Evolutionary conservation across 1,139 yeast genomes (phyloP).

Genomic region (Pichia norvegensis): DNA sequence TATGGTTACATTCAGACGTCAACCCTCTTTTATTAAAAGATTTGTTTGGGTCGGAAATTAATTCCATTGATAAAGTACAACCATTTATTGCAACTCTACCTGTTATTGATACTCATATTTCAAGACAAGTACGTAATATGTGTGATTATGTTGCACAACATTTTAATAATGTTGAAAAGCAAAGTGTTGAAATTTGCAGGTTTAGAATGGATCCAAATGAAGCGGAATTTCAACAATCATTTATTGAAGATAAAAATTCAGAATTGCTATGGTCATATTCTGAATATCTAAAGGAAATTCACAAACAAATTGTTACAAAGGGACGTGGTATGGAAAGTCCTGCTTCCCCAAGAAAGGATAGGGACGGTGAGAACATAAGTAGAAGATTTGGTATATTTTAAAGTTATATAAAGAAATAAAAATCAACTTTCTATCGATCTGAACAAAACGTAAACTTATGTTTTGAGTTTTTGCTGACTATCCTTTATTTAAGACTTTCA

Average conservation of each 20-base stretch:
- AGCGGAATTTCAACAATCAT: slow-evolving; percentile 45
- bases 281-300: slow-evolving; percentile 56
- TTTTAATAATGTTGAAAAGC: slow-evolving; percentile 35
- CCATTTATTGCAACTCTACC: slow-evolving; percentile 56
- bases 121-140: slow-evolving; percentile 58
- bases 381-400: slow-evolving; percentile 14
- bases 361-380: slow-evolving; percentile 14
- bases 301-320: slow-evolving; percentile 50
- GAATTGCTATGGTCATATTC: slow-evolving; percentile 44
- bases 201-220: slow-evolving; percentile 61
- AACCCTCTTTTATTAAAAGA: slow-evolving; percentile 64
- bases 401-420: not conserved
- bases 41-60: slow-evolving; percentile 55
- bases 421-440: too few species aligned
- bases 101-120: slow-evolving; percentile 58
- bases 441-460: too few species aligned
- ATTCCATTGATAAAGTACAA: slow-evolving; percentile 38
- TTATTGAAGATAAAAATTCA: slow-evolving; percentile 70
- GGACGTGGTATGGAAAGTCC: slow-evolving; percentile 17
- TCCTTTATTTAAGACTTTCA: too few species aligned
- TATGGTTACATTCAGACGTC: slow-evolving; percentile 70
- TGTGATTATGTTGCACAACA: slow-evolving; percentile 41
- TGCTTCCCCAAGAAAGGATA: not conserved
- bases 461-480: too few species aligned
- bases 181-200: slow-evolving; percentile 52